Base-by-base conservation (phyloP, 2,329 filamentous ascomycete genomes). In the Microdochium nivale region DNA sequence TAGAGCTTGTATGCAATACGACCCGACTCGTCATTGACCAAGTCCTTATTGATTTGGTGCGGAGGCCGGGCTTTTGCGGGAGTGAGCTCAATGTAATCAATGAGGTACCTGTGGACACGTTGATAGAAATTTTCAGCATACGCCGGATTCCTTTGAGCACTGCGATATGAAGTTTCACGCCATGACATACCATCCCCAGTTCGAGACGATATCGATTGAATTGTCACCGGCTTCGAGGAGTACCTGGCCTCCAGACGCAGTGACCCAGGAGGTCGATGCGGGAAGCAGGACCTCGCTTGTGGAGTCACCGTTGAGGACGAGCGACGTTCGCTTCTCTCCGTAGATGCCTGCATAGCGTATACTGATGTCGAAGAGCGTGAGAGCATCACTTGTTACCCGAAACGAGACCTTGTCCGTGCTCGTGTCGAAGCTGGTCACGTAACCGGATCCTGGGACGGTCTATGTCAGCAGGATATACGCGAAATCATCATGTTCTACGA, bases 371-470 rank as follows among this genome's bases (percentile, higher is more conserved):
- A 73, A 75, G 8, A 77, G 65, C 37, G 62, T 63, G 11, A 64
- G 56, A 0, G 56, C 58, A 21, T 57, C 60, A 52, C 65, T 66
- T 49, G 62, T 62, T 35, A 76, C 55, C 19, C 59, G 69, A 59
- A 77, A 74, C 16, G 66, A 72, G 51, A 77, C 62, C 55, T 70
- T 69, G 59, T 76, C 73, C 3, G 61, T 58, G 7, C 59, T 56
- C 3, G 64, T 62, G 35, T 74, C 71, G 57, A 77, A 76, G 32
- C 72, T 68, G 35, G 70, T 69, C 14, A 76, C 70, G 53, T 76
- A 77, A 21, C 74, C 74, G 16, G 67, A 69, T 14, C 73, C 72
- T 73, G 48, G 48, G 37, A 35, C 11, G 24, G 1, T 48, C 16
- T 40, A n/a, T 40, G 16, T 46, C 16, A 51, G 16, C 8, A 32